A percentile compares a stretch with the other conserved stretches of the same genome.
phyloP scores from a whole-genome alignment of 1,284 basidiomycete species.

The Termitomyces sp. region DNA sequence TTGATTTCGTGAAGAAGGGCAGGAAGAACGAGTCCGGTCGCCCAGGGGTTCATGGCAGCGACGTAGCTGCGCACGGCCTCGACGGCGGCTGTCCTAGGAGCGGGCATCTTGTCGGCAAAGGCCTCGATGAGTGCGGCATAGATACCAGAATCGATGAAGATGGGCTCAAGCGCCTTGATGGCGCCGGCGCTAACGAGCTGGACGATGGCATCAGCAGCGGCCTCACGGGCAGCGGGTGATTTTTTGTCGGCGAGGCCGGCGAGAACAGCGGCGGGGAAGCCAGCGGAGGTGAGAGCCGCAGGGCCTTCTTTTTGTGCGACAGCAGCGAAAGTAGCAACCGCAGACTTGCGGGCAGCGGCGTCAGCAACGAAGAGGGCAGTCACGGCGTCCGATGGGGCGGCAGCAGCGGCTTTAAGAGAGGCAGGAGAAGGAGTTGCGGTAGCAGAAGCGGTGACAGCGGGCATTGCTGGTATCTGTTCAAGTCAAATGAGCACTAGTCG shows the following conservation, averaged over 20 bases:
- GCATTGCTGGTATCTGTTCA: constrained; percentile 58
- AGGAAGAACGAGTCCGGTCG: constrained; percentile 80
- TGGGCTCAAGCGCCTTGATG: constrained; percentile 84
- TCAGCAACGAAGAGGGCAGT: constrained; percentile 67
- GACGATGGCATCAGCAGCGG: constrained; percentile 69
- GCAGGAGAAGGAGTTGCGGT: constrained; percentile 48
- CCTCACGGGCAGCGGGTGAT: constrained; percentile 81
- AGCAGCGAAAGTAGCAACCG: constrained; percentile 68
- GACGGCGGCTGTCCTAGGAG: constrained; percentile 79
- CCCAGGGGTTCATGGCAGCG: constrained; percentile 89
- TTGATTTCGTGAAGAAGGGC: constrained; percentile 92
- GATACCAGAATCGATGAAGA: constrained; percentile 81
- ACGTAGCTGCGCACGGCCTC: constrained; percentile 81
- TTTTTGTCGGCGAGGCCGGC: constrained; percentile 92
- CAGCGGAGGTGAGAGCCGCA: constrained; percentile 70
- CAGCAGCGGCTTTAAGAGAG: constrained; percentile 59
- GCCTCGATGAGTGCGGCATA: constrained; percentile 86
- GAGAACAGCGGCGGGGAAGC: constrained; percentile 76
- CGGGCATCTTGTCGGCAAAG: constrained; percentile 90
- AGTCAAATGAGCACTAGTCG: background rate
- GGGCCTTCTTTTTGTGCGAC: constrained; percentile 85
- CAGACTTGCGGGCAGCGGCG: constrained; percentile 67
- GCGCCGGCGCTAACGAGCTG: constrained; percentile 77
- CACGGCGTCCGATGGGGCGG: constrained; percentile 49
- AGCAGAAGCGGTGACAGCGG: constrained; percentile 61